phyloP scores from a whole-genome alignment of 2,329 filamentous ascomycete species.

The Fonsecaea erecta region DNA sequence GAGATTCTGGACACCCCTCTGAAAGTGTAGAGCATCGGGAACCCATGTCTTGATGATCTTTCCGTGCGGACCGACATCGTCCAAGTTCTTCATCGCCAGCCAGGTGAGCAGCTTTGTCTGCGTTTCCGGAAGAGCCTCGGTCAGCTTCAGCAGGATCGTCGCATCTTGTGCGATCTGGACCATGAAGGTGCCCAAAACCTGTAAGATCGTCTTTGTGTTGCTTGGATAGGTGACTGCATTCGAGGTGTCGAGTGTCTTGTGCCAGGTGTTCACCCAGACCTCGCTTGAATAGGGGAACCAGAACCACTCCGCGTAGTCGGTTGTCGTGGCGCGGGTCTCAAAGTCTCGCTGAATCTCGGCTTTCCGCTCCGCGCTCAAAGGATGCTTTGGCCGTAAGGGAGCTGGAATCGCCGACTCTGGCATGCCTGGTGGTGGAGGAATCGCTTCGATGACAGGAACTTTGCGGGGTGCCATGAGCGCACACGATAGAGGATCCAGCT shows the following conservation, averaged over 20 bases:
- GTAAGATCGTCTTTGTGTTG: slow-evolving; percentile 30
- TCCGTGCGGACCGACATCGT: slow-evolving; percentile 27
- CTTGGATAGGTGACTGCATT: slow-evolving; percentile 29
- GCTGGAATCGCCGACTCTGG: slow-evolving; percentile 27
- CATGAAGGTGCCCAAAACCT: slow-evolving; percentile 31
- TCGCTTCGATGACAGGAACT: slow-evolving; percentile 37
- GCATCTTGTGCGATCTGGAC: slow-evolving; percentile 31
- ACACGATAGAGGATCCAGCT: slow-evolving; percentile 55
- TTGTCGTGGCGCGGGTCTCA: slow-evolving; percentile 45
- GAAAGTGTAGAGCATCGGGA: slow-evolving; percentile 55
- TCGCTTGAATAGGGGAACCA: slow-evolving; percentile 56
- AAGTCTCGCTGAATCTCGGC: slow-evolving; percentile 44
- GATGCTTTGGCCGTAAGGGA: slow-evolving; percentile 26
- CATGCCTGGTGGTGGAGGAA: slow-evolving; percentile 32
- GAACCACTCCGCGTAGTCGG: slow-evolving; percentile 57
- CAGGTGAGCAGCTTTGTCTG: slow-evolving; percentile 34
- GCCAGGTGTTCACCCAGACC: slow-evolving; percentile 56
- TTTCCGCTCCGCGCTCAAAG: slow-evolving; percentile 25
- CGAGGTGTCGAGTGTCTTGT: slow-evolving; percentile 38
- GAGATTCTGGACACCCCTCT: slow-evolving; percentile 55
- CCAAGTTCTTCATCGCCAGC: slow-evolving; percentile 34
- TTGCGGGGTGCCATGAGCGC: slow-evolving; percentile 54
- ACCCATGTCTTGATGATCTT: slow-evolving; percentile 48
- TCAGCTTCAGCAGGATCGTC: slow-evolving; percentile 24
- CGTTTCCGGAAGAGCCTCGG: slow-evolving; percentile 23